phyloP scores from a whole-genome alignment of 75 land plant species.

The Larix kaempferi region DNA sequence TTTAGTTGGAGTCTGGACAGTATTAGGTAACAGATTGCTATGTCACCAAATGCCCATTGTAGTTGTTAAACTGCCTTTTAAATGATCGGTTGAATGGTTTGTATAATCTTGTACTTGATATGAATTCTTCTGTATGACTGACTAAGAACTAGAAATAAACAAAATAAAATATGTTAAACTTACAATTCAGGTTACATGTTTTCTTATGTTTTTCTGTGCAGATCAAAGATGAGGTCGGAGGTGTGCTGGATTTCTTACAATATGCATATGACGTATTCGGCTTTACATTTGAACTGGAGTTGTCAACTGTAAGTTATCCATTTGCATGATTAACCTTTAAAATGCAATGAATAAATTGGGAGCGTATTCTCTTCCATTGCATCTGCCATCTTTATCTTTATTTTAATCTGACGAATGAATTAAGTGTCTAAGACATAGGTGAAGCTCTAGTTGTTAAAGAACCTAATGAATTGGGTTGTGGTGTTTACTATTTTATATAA shows the following conservation, averaged over 20 bases:
- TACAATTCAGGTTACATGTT: background rate
- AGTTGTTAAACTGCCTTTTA: background rate
- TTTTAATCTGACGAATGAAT: background rate
- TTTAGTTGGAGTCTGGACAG: background rate
- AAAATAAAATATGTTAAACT: background rate
- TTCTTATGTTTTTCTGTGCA: constrained; percentile 27
- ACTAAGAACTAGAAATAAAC: background rate
- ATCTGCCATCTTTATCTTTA: background rate
- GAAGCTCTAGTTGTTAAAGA: background rate
- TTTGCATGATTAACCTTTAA: background rate
- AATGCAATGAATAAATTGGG: background rate
- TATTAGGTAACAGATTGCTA: background rate
- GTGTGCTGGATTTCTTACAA: constrained; percentile 72
- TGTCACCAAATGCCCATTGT: background rate
- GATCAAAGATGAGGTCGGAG: constrained; percentile 84
- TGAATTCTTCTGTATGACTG: background rate
- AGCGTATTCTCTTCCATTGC: background rate
- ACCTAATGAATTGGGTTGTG: too few species aligned
- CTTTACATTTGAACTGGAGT: constrained; percentile 87
- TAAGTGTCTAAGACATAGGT: background rate
- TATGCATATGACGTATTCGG: constrained; percentile 77
- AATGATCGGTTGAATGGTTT: background rate
- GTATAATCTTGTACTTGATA: background rate
- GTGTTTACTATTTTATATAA: too few species aligned
- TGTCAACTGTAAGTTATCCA: constrained; percentile 77